phyloP scores from a whole-genome alignment of 2,329 filamentous ascomycete genomes.

The Exophiala alcalophila region DNA sequence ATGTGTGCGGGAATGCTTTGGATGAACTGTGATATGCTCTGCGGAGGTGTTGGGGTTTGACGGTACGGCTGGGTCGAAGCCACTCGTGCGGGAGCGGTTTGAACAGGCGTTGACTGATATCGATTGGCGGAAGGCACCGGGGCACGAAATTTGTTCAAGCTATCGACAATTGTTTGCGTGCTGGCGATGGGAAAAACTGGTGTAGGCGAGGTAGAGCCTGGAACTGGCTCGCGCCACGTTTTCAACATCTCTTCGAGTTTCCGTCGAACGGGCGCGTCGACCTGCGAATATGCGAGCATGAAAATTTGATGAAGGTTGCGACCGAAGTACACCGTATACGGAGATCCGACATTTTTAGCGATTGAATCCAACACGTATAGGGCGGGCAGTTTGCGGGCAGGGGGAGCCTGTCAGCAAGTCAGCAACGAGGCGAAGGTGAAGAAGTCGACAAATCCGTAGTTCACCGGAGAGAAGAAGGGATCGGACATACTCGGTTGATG shows the following conservation, averaged over 20 bases:
- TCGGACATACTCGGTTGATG: constrained; percentile 79
- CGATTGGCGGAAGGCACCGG: constrained; percentile 47
- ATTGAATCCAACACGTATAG: constrained; percentile 97
- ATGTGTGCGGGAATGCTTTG: constrained; percentile 13
- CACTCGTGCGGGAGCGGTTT: constrained; percentile 46
- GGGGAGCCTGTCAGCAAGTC: constrained; percentile 64
- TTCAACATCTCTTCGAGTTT: constrained; percentile 97
- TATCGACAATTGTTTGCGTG: constrained; percentile 88
- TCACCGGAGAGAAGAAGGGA: too few species aligned
- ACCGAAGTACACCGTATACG: constrained; percentile 92
- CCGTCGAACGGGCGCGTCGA: constrained; percentile 75
- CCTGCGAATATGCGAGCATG: constrained; percentile 92
- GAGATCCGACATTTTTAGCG: constrained; percentile 96
- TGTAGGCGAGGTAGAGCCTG: constrained; percentile 85
- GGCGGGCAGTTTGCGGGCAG: constrained; percentile 87
- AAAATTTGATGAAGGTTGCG: constrained; percentile 90
- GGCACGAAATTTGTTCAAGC: constrained; percentile 76
- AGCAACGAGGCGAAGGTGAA: constrained; percentile 30
- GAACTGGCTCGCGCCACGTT: constrained; percentile 96
- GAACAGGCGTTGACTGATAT: constrained; percentile 49
- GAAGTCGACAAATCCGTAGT: constrained; percentile 31
- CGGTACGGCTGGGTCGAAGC: constrained; percentile 52
- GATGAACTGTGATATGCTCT: constrained; percentile 17
- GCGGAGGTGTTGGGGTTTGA: constrained; percentile 30
- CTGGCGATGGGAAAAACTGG: constrained; percentile 87